Conservation (phyloP, 345 rosid genomes). For the Eucalyptus cloeziana region DNA sequence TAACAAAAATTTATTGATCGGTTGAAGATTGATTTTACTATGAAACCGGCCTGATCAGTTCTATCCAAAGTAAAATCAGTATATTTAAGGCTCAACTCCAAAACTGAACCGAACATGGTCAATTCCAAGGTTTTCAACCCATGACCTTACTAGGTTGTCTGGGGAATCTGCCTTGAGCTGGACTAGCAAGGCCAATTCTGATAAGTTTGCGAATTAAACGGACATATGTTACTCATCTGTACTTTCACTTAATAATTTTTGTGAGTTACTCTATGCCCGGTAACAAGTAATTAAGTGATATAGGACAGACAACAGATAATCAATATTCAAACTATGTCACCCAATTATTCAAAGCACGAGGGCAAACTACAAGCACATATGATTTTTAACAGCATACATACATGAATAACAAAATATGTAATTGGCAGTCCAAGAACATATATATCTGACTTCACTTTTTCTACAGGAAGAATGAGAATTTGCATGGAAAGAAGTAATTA, state of each 20-base stretch:
- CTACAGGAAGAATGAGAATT: not conserved
- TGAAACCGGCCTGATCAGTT: accelerated
- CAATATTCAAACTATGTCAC: accelerated
- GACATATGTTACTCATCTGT: accelerated
- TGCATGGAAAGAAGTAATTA: not conserved
- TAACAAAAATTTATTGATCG: not conserved
- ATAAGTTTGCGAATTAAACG: not conserved
- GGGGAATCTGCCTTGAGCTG: accelerated
- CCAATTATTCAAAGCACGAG: not conserved
- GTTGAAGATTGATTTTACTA: not conserved
- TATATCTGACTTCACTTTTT: not conserved
- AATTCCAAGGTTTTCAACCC: not conserved
- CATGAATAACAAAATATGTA: not conserved
- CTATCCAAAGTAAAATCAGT: too few species aligned
- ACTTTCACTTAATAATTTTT: not conserved
- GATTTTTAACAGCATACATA: not conserved
- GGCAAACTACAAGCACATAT: not conserved
- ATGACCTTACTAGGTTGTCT: not conserved
- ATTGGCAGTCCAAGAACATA: not conserved
- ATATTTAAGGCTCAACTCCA: not conserved
- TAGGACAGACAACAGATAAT: not conserved
- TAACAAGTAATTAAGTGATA: not conserved
- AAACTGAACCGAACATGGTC: not conserved
- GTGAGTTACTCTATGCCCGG: accelerated
- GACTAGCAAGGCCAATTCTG: not conserved